Conservation (phyloP, 805 yeast species). For the Wickerhamomyces hampshirensis region DNA sequence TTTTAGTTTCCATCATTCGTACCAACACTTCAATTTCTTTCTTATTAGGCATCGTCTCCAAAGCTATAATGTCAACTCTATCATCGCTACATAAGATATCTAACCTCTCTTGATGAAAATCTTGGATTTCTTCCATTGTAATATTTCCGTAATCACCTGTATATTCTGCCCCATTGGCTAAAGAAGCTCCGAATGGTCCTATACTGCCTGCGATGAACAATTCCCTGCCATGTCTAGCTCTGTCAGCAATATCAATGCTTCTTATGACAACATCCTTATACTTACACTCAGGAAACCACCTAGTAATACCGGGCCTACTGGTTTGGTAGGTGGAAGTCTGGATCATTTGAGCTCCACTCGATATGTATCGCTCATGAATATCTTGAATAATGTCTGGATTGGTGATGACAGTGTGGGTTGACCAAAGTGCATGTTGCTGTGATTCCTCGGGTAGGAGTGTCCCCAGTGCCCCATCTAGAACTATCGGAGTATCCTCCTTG, state of each 20-base stretch:
- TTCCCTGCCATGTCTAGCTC: constrained; percentile 6
- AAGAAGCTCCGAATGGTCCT: constrained; percentile 74
- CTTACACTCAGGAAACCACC: constrained; percentile 26
- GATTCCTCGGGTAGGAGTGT: constrained; percentile 17
- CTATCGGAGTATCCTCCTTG: constrained; percentile 5
- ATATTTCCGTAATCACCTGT: constrained; percentile 57
- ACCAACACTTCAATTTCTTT: constrained; percentile 50
- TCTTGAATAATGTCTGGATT: constrained; percentile 38
- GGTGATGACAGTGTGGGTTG: constrained; percentile 43
- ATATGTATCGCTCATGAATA: constrained; percentile 47
- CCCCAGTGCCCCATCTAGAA: constrained; percentile 23
- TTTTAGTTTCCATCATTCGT: constrained; percentile 31
- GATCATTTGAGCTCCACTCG: constrained; percentile 49
- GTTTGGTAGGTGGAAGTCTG: constrained; percentile 59
- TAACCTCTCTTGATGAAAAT: constrained; percentile 49
- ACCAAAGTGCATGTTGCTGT: constrained; percentile 45
- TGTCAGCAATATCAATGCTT: constrained; percentile 14
- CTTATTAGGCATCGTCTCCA: constrained; percentile 70
- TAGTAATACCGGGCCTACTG: constrained; percentile 21
- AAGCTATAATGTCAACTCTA: constrained; percentile 50
- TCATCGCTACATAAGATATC: constrained; percentile 32
- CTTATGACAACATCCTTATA: constrained; percentile 6
- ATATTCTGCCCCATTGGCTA: constrained; percentile 68
- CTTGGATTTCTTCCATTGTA: constrained; percentile 30
- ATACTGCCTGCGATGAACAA: constrained; percentile 52